A percentile compares a stretch with the other conserved stretches of the same genome.
Conservation (phyloP, 2,329 filamentous ascomycete species). For the Colletotrichum cordylinicola region DNA sequence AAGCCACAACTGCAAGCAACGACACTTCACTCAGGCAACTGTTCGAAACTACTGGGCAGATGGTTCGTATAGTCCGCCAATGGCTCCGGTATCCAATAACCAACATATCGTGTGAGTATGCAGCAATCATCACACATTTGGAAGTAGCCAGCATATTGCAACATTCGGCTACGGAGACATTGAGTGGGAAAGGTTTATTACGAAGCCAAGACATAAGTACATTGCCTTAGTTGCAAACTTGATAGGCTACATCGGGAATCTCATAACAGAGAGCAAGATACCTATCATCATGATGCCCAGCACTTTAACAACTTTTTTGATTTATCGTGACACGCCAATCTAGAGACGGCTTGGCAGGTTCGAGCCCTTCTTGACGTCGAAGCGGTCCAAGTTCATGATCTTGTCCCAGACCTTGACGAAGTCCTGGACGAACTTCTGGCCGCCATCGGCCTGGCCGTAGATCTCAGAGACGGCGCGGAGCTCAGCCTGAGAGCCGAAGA, state of each 20-base stretch:
- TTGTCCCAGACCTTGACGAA: slow-evolving; percentile 76
- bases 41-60: rapidly evolving
- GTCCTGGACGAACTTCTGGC: slow-evolving; percentile 72
- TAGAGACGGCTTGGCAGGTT: slow-evolving; percentile 11
- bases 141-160: background rate
- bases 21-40: background rate
- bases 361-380: slow-evolving; percentile 52
- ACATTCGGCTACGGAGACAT: background rate
- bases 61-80: rapidly evolving
- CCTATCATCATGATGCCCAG: background rate
- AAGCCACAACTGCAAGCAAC: rapidly evolving
- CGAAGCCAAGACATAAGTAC: background rate
- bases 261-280: background rate
- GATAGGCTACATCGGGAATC: background rate
- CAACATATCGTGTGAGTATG: background rate
- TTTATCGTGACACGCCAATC: background rate
- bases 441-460: slow-evolving; percentile 65
- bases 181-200: background rate
- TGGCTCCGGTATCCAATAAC: rapidly evolving
- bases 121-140: background rate
- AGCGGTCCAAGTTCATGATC: slow-evolving; percentile 77
- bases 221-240: background rate
- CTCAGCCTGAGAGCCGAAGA: slow-evolving; percentile 78
- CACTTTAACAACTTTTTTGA: background rate
- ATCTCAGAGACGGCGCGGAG: slow-evolving; percentile 74